Percentiles rank a stretch among this genome's conserved stretches.
Evolutionary conservation across 441 rosid species (phyloP).

Genomic region (California macrophylla): DNA sequence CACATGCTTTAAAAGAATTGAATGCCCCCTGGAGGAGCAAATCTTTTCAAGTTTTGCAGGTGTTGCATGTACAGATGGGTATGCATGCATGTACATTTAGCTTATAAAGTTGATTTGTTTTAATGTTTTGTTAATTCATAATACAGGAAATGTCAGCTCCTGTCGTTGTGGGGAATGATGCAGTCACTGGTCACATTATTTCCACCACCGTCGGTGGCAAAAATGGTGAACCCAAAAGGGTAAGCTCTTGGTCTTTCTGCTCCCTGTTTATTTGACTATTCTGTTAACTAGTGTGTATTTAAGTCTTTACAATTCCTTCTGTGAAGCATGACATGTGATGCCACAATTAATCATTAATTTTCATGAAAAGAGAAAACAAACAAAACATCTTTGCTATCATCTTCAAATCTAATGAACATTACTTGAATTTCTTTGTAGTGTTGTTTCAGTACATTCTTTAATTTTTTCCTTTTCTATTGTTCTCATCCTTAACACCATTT

Average conservation of each 20-base stretch:
- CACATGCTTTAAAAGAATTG: not conserved
- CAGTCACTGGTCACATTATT: conserved; percentile 57
- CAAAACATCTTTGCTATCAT: not conserved
- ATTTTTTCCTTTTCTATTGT: conserved; percentile 10
- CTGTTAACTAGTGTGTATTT: not conserved
- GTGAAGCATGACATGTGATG: not conserved
- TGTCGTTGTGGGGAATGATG: conserved; percentile 42
- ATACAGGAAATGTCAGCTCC: conserved; percentile 49
- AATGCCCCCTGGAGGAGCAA: not conserved
- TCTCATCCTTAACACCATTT: not conserved
- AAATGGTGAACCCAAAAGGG: conserved; percentile 67
- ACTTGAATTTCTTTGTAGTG: not conserved
- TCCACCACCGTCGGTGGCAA: conserved; percentile 63
- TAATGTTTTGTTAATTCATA: conserved; percentile 6
- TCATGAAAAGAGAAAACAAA: not conserved
- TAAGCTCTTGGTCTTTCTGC: conserved; percentile 9
- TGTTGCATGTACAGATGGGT: not conserved
- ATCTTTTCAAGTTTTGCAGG: not conserved
- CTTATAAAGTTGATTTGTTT: not conserved
- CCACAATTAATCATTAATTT: not conserved
- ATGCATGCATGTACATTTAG: not conserved
- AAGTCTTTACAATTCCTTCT: not conserved
- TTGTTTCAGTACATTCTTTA: not conserved
- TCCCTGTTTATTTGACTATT: not conserved
- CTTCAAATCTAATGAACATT: not conserved